Base-by-base conservation (phyloP, 495 filamentous ascomycete species). In the Bombardia bombarda region DNA sequence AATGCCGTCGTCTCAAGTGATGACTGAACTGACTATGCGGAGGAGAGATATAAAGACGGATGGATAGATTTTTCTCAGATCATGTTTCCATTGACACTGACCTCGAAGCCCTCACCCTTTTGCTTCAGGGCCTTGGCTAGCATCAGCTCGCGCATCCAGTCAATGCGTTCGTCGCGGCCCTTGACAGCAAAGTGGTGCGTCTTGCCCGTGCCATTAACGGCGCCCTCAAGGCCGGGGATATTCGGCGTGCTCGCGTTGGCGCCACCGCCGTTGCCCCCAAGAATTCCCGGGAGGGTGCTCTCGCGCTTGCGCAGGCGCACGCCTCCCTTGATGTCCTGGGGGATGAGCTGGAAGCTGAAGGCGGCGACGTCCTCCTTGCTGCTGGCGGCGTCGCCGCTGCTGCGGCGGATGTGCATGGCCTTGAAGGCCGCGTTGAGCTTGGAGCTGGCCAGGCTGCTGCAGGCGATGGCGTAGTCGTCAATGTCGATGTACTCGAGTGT, bases 71-170 rank as follows among this genome's bases (percentile, higher is more conserved):
- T n/a, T 16, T 16, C 28, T 36, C 17, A 89, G 52, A 93, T 76
- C 65, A 78, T 78, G 52, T 79, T 79, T 14, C 90, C 90, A 58
- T 96, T 95, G 36, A 94, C 71, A 43, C 78, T 80, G 45, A 95
- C 69, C 59, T 83, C 79, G 37, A 77, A 93, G 7, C 90, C 90
- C 49, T 84, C 79, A 13, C 82, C 80, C 67, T 87, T 87, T 56
- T 86, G 83, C 67, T 78, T 82, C 43, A 88, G 65, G 17, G 90
- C 90, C 60, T 90, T 95, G 4, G 90, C 90, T 18, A 98, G 78
- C 92, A 98, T 96, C 38, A 98, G 63, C 73, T 96, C 89, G 2
- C 92, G 69, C 92, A 96, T 95, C 92, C 92, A 98, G 50, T 95
- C 90, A 45, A 96, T 95, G 23, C 92, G 75, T 60, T 95, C 85